Evolutionary conservation across 164 flowering plant genomes (phyloP).

Genomic region (Amborella trichopoda): DNA sequence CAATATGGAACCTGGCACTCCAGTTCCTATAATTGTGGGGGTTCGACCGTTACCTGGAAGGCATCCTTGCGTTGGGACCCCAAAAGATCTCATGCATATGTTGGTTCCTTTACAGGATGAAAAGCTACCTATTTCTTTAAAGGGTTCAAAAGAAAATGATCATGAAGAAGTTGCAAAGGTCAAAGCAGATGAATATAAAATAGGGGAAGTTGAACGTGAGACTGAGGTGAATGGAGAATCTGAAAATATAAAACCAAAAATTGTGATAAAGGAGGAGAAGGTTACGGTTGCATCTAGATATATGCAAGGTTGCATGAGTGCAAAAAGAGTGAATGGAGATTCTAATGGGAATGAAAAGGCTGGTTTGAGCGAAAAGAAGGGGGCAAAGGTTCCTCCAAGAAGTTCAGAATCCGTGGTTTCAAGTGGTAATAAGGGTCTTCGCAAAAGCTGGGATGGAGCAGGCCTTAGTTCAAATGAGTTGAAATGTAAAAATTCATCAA

Average conservation of each 20-base stretch:
- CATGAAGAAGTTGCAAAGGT: constrained; percentile 3
- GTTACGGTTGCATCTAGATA: constrained; percentile 77
- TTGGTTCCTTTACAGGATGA: constrained; percentile 36
- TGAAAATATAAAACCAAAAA: constrained; percentile 27
- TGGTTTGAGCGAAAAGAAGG: constrained; percentile 25
- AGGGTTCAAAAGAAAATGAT: constrained; percentile 17
- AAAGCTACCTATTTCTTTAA: no score
- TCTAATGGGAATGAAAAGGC: constrained; percentile 25
- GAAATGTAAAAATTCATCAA: constrained; percentile 9
- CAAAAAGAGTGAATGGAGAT: constrained; percentile 14
- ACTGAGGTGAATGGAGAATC: neutral
- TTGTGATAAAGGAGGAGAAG: constrained; percentile 88
- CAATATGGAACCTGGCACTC: constrained; percentile 51
- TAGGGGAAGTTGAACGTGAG: constrained; percentile 10
- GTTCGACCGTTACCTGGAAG: constrained; percentile 78
- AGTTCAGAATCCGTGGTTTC: no score
- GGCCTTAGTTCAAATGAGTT: no score
- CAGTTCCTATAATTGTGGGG: constrained; percentile 70
- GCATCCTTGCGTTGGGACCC: constrained; percentile 70
- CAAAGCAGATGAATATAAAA: constrained; percentile 14
- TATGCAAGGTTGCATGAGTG: constrained; percentile 46
- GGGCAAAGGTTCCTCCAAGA: no score
- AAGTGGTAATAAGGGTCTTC: no score
- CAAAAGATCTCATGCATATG: constrained; percentile 90
- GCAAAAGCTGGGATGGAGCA: no score